These are phyloP conservation scores for Carex cristatella DNA, from an alignment of 176 grass and related monocot genomes.

Conservation along the genomic window DNA sequence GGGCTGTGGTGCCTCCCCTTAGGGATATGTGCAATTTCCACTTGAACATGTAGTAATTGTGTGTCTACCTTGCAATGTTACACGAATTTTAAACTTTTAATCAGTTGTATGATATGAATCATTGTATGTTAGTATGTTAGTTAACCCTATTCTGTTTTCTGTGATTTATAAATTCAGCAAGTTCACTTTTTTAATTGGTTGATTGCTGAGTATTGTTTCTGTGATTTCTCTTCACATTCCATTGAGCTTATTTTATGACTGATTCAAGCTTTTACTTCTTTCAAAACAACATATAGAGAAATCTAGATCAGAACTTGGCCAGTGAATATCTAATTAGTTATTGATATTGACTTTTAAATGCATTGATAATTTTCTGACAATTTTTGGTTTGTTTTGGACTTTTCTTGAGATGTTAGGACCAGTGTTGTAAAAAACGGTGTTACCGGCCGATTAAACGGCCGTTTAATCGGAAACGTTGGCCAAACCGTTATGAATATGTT, in stretches of 20 bases:
- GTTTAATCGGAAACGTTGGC: too few species aligned
- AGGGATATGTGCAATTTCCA: constrained; percentile 1
- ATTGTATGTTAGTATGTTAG: neutral
- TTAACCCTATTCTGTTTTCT: neutral
- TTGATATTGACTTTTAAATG: neutral
- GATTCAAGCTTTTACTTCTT: neutral
- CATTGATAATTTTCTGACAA: neutral
- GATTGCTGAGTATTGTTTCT: neutral
- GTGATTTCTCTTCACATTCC: neutral
- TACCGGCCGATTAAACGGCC: too few species aligned
- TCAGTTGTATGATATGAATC: neutral
- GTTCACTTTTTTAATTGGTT: neutral
- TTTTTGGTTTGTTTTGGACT: neutral
- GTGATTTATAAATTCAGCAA: neutral
- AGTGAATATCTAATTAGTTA: neutral
- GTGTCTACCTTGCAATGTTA: neutral
- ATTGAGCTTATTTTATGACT: neutral
- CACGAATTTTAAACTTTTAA: neutral
- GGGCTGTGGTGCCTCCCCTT: neutral
- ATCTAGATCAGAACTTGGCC: neutral
- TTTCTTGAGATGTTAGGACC: neutral
- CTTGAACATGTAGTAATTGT: neutral
- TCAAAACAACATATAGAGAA: neutral
- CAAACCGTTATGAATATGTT: too few species aligned
- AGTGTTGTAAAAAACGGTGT: too few species aligned